phyloP scores from a whole-genome alignment of 768 basidiomycete species.

The Xerocomellus amylosporus region DNA sequence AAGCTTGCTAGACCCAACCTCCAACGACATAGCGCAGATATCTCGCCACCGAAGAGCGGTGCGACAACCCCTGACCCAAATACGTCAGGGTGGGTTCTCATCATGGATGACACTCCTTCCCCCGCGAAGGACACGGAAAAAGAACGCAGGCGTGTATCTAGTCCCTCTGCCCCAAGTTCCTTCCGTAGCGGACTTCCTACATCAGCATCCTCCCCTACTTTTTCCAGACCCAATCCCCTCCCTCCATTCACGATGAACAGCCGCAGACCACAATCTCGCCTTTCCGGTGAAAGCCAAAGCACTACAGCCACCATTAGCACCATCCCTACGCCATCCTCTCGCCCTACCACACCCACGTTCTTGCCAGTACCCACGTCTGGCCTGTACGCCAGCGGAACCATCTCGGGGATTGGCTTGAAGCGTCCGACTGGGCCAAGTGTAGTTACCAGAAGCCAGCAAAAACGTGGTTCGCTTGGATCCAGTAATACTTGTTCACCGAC shows the following conservation, averaged over 20 bases:
- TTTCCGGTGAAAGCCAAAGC: slow-evolving; percentile 59
- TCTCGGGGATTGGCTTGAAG: slow-evolving; percentile 48
- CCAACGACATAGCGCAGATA: slow-evolving; percentile 46
- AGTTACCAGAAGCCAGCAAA: slow-evolving; percentile 42
- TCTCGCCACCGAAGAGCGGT: slow-evolving; percentile 39
- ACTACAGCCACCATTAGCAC: slow-evolving; percentile 58
- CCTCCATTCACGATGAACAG: slow-evolving; percentile 46
- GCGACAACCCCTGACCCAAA: slow-evolving; percentile 49
- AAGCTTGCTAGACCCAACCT: slow-evolving; percentile 24
- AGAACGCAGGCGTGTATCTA: slow-evolving; percentile 59
- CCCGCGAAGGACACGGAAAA: slow-evolving; percentile 56
- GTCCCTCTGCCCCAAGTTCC: slow-evolving; percentile 54
- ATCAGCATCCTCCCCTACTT: slow-evolving; percentile 46
- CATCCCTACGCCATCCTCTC: slow-evolving; percentile 63
- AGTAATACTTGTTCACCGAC: slow-evolving; percentile 33
- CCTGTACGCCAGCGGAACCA: slow-evolving; percentile 39
- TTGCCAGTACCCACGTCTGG: slow-evolving; percentile 64
- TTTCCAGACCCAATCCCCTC: slow-evolving; percentile 40
- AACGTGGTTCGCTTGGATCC: slow-evolving; percentile 64
- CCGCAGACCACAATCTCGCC: slow-evolving; percentile 68
- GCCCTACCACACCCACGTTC: slow-evolving; percentile 74
- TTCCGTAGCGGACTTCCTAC: slow-evolving; percentile 50
- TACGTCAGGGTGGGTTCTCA: slow-evolving; percentile 80
- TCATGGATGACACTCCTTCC: slow-evolving; percentile 84
- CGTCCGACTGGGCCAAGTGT: slow-evolving; percentile 53